A percentile compares a stretch with the other conserved stretches of the same genome.
phyloP scores from a whole-genome alignment of 75 land plant genomes.

The Adiantum capillusveneris region DNA sequence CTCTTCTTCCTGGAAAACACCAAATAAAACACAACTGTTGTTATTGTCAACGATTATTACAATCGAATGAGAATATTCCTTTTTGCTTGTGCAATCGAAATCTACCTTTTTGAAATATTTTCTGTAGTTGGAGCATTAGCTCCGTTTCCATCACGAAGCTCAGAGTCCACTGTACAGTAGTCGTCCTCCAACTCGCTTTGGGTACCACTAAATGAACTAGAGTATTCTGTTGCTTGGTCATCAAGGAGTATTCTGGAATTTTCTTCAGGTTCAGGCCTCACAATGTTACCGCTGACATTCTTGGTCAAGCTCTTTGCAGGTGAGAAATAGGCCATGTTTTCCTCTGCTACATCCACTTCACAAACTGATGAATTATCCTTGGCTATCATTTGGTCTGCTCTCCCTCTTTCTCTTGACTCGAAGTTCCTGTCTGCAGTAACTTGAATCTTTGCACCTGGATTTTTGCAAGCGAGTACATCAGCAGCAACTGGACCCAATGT shows the following conservation, averaged over 20 bases:
- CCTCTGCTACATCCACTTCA: no score
- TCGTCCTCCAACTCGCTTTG: constrained; percentile 13
- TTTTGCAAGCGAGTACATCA: no score
- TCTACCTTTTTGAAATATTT: constrained; percentile 7
- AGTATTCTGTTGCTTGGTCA: constrained; percentile 38
- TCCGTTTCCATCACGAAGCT: constrained; percentile 38
- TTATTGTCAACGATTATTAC: no score
- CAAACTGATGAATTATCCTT: no score
- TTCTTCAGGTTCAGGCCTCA: constrained; percentile 11
- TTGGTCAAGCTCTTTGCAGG: not conserved
- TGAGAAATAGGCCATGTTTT: no score
- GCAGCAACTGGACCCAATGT: no score
- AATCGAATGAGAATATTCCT: no score
- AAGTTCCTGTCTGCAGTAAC: no score
- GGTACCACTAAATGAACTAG: constrained; percentile 36
- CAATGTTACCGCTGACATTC: constrained; percentile 8
- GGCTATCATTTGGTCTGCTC: no score
- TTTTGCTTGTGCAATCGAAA: not conserved
- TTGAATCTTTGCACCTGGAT: no score
- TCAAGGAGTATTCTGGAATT: constrained; percentile 15
- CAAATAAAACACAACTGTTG: no score
- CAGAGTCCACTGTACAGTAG: constrained; percentile 34
- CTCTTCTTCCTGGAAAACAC: constrained; percentile 26
- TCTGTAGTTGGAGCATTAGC: constrained; percentile 23
- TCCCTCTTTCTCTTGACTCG: no score